Evolutionary conservation across 495 filamentous ascomycete species (phyloP), one percentile per base, ranked within the genome.

Genomic region (Hypoxylon trugodes): DNA sequence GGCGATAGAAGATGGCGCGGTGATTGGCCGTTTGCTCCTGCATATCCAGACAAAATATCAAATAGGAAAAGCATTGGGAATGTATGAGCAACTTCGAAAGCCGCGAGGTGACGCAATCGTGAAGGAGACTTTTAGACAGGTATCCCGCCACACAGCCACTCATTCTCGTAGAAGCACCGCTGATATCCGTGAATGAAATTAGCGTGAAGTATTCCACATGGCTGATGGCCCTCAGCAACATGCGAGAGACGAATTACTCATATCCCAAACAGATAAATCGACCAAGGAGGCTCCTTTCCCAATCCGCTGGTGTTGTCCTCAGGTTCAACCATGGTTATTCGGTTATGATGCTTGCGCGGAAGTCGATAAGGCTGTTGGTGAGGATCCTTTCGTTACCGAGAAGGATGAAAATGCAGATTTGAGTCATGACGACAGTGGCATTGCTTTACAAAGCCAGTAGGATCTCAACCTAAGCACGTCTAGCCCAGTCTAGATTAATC

Each of bases 121-220:
- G 1, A 83, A 81, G 25, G 75, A 76, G 28, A 79, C 86, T 36
- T 83, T 84, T 0, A 68, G 73, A 40, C 82, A 81, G 54, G 82
- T 82, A 1, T n/a, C n/a, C n/a, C n/a, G n/a, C n/a, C n/a, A n/a
- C n/a, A n/a, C n/a, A n/a, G n/a, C n/a, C n/a, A n/a, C n/a, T n/a
- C n/a, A n/a, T 4, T 10, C 41, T 24, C 12, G 0, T 46, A 15
- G 16, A 15, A 56, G 12, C 8, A 2, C 9, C 1, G 35, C 50
- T 62, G 30, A 56, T n/a, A 22, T 5, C 8, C 15, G 8, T 28
- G 8, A 6, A 13, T 24, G 18, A 24, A 69, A 62, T 18, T 61
- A 85, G 77, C 69, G 84, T 50, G 74, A 84, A 38, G 72, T 84
- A 28, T 85, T 86, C 60, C 86, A 89, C 59, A 73, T 89, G 57